Percentiles rank a stretch among this genome's conserved stretches.
Evolutionary conservation across 208 protist species (phyloP).

Genomic region (Crithidia bombi): DNA sequence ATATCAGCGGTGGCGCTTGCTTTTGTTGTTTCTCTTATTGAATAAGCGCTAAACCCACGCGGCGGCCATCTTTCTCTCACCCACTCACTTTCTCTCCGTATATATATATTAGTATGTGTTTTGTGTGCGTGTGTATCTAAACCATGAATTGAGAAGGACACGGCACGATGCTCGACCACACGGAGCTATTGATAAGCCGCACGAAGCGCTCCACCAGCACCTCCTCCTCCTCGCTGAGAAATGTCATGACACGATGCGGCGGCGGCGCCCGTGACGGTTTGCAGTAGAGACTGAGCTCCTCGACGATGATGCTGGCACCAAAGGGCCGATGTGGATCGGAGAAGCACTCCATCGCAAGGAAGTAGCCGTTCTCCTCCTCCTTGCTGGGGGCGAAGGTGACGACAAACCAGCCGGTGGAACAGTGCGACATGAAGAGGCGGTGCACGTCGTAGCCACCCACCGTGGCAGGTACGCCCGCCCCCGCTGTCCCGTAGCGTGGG

Average conservation of each 20-base stretch:
- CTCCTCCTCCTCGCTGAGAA: slow-evolving; percentile 31
- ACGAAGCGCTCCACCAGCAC: slow-evolving; percentile 36
- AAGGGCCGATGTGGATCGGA: slow-evolving; percentile 24
- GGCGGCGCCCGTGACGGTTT: slow-evolving; percentile 17
- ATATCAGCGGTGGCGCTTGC: too few species aligned
- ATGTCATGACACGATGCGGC: slow-evolving; percentile 34
- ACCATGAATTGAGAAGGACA: slow-evolving; percentile 23
- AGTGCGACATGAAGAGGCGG: slow-evolving; percentile 26
- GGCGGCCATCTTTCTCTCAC: too few species aligned
- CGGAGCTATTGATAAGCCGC: slow-evolving; percentile 30
- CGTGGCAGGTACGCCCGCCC: background rate
- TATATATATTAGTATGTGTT: too few species aligned
- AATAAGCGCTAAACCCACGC: too few species aligned
- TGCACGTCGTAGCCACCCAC: slow-evolving; percentile 37
- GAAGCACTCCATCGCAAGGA: slow-evolving; percentile 46
- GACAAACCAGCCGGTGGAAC: slow-evolving; percentile 28
- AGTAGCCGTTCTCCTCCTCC: slow-evolving; percentile 25
- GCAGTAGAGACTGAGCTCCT: slow-evolving; percentile 42
- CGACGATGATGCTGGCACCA: slow-evolving; percentile 29
- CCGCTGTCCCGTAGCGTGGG: slow-evolving; percentile 2
- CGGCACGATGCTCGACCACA: slow-evolving; percentile 36
- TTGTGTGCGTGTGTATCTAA: background rate
- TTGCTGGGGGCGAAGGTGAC: slow-evolving; percentile 36
- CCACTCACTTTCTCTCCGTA: too few species aligned
- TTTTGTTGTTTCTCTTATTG: too few species aligned